Conservation (phyloP, 2,329 filamentous ascomycete species). For the Neofusicoccum laricinum region DNA sequence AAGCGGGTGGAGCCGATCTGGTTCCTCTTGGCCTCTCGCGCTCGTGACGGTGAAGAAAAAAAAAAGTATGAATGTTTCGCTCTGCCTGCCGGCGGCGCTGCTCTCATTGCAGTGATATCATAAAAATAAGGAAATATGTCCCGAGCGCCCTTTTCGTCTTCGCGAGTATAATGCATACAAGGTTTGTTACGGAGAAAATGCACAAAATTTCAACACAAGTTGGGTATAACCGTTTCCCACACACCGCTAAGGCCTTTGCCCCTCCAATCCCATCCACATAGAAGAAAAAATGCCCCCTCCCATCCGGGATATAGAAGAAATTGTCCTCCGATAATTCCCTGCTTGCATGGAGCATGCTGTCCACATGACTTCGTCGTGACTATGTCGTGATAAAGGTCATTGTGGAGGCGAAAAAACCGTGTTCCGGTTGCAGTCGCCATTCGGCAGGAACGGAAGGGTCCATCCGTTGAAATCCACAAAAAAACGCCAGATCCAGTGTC, state of each 20-base stretch:
- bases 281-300: not conserved
- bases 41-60: not conserved
- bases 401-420: not conserved
- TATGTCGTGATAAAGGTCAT: not conserved
- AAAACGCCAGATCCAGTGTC: slow-evolving; percentile 5
- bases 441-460: not conserved
- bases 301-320: not conserved
- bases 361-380: not conserved
- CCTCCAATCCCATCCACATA: not conserved
- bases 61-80: not conserved
- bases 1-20: not conserved
- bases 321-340: not conserved
- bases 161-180: not conserved
- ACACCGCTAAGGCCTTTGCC: not conserved
- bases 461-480: not conserved
- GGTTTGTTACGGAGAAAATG: not conserved
- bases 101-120: not conserved
- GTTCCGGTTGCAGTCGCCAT: not conserved
- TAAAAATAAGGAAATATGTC: not conserved
- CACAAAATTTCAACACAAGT: not conserved
- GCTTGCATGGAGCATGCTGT: not conserved
- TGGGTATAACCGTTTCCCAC: slow-evolving; percentile 13
- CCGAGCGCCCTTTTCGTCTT: not conserved
- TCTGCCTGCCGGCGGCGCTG: not conserved
- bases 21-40: not conserved